These are phyloP conservation scores for Talaromyces sp. DNA, from an alignment of 2,329 filamentous ascomycete genomes.

Conservation along the genomic window DNA sequence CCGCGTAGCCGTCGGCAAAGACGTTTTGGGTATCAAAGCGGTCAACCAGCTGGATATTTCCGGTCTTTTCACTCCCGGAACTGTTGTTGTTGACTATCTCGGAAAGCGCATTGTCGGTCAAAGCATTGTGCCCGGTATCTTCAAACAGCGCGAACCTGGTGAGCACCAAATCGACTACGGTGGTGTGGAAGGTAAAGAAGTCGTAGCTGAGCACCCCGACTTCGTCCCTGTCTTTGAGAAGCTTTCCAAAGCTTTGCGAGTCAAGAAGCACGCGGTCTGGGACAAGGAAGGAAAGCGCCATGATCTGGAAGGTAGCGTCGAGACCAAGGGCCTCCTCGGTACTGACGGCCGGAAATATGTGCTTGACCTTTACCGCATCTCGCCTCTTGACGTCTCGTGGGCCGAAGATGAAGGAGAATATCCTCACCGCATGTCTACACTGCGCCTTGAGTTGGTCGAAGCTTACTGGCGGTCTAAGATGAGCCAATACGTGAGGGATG, in stretches of 20 bases:
- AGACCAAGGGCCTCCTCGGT: constrained; percentile 95
- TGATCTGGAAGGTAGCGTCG: constrained; percentile 89
- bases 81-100: constrained; percentile 92
- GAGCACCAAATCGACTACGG: constrained; percentile 99
- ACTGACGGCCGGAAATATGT: constrained; percentile 97
- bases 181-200: constrained; percentile 93
- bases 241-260: constrained; percentile 80
- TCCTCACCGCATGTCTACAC: constrained; percentile 92
- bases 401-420: constrained; percentile 72
- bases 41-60: constrained; percentile 97
- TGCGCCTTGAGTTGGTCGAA: constrained; percentile 86
- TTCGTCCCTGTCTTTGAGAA: constrained; percentile 83
- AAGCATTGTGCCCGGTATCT: constrained; percentile 97
- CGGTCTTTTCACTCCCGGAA: constrained; percentile 90
- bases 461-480: constrained; percentile 78
- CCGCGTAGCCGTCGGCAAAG: constrained; percentile 91
- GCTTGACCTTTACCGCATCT: constrained; percentile 92
- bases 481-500: constrained; percentile 77
- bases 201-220: constrained; percentile 82
- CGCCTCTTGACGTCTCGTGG: constrained; percentile 86
- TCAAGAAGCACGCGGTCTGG: constrained; percentile 96
- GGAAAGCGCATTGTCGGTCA: constrained; percentile 96
- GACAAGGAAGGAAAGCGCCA: constrained; percentile 90
- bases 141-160: constrained; percentile 94
- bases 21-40: constrained; percentile 86